Base-by-base conservation (phyloP, 1,284 basidiomycete genomes). In the Ganoderma lucidum region DNA sequence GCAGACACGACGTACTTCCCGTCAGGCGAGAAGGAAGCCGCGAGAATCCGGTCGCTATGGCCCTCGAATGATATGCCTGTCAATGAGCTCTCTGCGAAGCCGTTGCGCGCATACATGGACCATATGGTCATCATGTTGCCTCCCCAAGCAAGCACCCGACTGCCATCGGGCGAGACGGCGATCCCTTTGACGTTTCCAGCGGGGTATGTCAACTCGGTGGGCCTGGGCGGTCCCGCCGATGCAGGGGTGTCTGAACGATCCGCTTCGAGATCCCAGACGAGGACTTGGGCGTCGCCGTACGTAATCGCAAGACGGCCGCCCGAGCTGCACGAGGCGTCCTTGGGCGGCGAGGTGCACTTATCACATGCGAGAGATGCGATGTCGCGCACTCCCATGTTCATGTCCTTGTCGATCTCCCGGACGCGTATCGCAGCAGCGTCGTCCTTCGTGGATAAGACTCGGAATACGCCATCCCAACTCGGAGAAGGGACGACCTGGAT, bases 381-480 rank as follows among this genome's bases (percentile, higher is more conserved):
- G n/a, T 23, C 17, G 48, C 48, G 48, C 48, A 51, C 48, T 8
- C 10, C 23, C n/a, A 12, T 51, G n/a, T 51, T n/a, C 48, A 12
- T 51, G n/a, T 51, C 48, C 48, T 23, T 51, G 48, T 51, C 48
- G 8, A 51, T 51, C 48, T 51, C 48, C 48, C 48, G 48, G 48
- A 23, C 48, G 48, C 48, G 48, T 2, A 28, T 9, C 2, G 12
- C 8, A 2, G n/a, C 19, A 23, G 48, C n/a, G n/a, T 12, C n/a
- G 6, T 19, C 44, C 6, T 9, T 45, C 19, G 44, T 45, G n/a
- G 48, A 51, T 17, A 51, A 51, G 5, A 23, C 48, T 51, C n/a
- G 48, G 48, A 51, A 51, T 8, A n/a, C 48, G 12, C 10, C n/a
- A 28, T 51, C 48, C n/a, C n/a, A n/a, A 28, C 39, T 41, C 39